These are phyloP conservation scores for Scedosporium dehoogii DNA, from an alignment of 2,329 filamentous ascomycete species.

Conservation along the genomic window DNA sequence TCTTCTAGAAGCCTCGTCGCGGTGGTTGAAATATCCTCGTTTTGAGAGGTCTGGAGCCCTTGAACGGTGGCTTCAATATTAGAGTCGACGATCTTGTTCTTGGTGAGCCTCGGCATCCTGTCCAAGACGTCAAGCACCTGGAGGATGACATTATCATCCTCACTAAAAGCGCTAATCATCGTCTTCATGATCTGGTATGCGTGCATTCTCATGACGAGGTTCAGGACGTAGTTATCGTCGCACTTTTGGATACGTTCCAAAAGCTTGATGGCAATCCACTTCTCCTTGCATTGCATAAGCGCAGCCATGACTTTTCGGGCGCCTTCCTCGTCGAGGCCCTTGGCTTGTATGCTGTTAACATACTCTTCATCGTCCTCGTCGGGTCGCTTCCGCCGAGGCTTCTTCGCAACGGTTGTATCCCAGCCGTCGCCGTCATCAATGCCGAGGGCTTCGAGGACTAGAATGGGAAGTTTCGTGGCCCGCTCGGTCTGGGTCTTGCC, in stretches of 20 bases:
- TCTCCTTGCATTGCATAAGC: conserved; percentile 96
- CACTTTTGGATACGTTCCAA: conserved; percentile 79
- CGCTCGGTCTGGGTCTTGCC: conserved; percentile 96
- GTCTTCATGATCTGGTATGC: conserved; percentile 92
- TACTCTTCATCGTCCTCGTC: conserved; percentile 93
- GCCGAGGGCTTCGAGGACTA: conserved; percentile 87
- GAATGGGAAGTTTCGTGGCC: conserved; percentile 79
- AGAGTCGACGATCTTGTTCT: conserved; percentile 94
- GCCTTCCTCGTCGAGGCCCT: conserved; percentile 67
- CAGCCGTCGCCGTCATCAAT: conserved; percentile 89
- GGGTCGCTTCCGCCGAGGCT: conserved; percentile 82
- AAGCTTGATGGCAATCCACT: conserved; percentile 97
- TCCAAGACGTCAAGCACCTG: conserved; percentile 87
- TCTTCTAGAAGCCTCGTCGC: conserved; percentile 64
- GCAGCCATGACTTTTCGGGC: conserved; percentile 94
- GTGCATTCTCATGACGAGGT: conserved; percentile 90
- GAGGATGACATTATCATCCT: conserved; percentile 81
- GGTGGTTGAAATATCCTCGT: conserved; percentile 65
- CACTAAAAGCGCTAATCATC: conserved; percentile 71
- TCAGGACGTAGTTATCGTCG: conserved; percentile 76
- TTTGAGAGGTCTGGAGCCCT: conserved; percentile 54
- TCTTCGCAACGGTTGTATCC: conserved; percentile 84
- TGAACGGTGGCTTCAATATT: conserved; percentile 82
- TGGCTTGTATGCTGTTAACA: conserved; percentile 76
- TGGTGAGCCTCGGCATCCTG: conserved; percentile 78